These are phyloP conservation scores for Oxyria digyna DNA, from an alignment of 148 eudicot genomes.

Conservation along the genomic window DNA sequence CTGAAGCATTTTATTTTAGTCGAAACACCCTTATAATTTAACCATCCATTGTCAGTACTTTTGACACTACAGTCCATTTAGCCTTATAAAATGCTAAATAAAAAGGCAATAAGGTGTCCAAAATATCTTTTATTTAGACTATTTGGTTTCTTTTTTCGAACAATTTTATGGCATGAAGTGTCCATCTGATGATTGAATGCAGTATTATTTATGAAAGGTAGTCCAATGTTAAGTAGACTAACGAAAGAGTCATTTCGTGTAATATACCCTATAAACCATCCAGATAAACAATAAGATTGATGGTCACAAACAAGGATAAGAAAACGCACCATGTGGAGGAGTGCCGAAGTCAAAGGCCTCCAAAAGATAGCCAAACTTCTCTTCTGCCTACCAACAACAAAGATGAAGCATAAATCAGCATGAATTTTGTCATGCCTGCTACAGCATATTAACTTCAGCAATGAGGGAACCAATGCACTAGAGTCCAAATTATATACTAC, in stretches of 20 bases:
- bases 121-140: neutral
- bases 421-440: neutral
- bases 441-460: neutral
- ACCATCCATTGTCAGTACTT: neutral
- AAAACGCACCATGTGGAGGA: constrained; percentile 83
- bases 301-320: neutral
- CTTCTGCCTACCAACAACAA: constrained; percentile 63
- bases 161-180: too few relatives aligned
- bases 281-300: neutral
- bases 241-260: neutral
- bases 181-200: neutral
- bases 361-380: constrained; percentile 87
- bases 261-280: neutral
- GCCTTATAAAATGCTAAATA: too few relatives aligned
- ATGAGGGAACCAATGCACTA: neutral
- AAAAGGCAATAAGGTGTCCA: neutral
- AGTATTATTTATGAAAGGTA: neutral
- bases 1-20: too few relatives aligned
- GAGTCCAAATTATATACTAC: neutral
- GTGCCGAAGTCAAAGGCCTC: constrained; percentile 99
- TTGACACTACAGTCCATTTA: neutral
- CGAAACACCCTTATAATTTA: neutral
- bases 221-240: neutral
- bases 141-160: neutral
- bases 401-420: constrained; percentile 4